phyloP scores from a whole-genome alignment of 352 stramenopile genomes.

The Globisporangium perplexum region DNA sequence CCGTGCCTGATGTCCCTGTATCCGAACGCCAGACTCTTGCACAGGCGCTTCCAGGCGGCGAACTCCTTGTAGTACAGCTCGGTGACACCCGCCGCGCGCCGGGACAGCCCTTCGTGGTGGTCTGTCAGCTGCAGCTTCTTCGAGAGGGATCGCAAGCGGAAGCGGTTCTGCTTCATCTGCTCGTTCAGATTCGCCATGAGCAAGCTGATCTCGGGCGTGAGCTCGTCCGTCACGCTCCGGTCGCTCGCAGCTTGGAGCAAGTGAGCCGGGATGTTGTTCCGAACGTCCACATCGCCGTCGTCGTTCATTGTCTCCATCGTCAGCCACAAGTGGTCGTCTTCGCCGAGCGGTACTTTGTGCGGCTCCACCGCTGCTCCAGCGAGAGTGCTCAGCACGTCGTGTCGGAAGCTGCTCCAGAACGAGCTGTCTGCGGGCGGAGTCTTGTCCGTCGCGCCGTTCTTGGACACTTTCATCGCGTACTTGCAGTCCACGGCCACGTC shows the following conservation, averaged over 20 bases:
- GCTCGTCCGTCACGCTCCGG: constrained; percentile 30
- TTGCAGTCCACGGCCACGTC: constrained; percentile 23
- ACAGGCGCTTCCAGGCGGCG: constrained; percentile 69
- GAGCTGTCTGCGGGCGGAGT: constrained; percentile 1
- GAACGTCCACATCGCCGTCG: background rate
- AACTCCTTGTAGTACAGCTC: constrained; percentile 77
- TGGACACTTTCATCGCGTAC: constrained; percentile 31
- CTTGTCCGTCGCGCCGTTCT: background rate
- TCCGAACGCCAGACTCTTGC: constrained; percentile 56
- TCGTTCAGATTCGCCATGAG: constrained; percentile 73
- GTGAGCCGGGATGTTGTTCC: background rate
- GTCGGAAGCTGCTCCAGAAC: constrained; percentile 54
- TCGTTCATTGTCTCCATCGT: constrained; percentile 28
- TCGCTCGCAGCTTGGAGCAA: background rate
- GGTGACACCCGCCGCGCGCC: constrained; percentile 16
- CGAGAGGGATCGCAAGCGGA: constrained; percentile 40
- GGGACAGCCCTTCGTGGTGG: constrained; percentile 11
- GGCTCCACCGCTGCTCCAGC: constrained; percentile 35
- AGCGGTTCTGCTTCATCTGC: constrained; percentile 70
- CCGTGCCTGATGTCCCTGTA: constrained; percentile 28
- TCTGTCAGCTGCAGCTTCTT: constrained; percentile 32
- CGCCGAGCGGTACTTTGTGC: constrained; percentile 29
- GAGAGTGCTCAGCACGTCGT: constrained; percentile 49
- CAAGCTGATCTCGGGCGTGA: constrained; percentile 72
- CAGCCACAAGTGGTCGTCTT: constrained; percentile 42